Evolutionary conservation across 306 rosid genomes (phyloP).

Genomic region (Dryas drummondii): DNA sequence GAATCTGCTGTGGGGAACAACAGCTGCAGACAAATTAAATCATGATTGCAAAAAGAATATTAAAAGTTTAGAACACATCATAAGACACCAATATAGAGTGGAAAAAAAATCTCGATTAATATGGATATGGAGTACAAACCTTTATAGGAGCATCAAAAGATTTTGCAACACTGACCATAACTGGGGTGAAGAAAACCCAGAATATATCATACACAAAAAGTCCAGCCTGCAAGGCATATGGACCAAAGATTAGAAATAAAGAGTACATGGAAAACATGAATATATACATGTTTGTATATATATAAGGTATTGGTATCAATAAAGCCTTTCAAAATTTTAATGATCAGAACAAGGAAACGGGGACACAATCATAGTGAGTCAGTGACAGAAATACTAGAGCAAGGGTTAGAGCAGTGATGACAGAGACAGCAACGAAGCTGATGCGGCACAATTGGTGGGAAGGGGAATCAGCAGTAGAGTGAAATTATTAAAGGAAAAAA

Average conservation of each 20-base stretch:
- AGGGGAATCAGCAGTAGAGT: background rate
- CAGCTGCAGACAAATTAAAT: constrained; percentile 56
- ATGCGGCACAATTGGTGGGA: background rate
- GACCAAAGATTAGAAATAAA: background rate
- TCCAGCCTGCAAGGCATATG: constrained; percentile 64
- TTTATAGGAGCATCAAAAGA: constrained; percentile 99
- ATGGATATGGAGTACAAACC: constrained; percentile 49
- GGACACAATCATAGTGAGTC: background rate
- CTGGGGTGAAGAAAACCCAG: constrained; percentile 99
- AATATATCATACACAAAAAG: constrained; percentile 94
- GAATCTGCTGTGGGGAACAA: constrained; percentile 92
- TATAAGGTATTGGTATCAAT: background rate
- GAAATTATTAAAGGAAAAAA: background rate
- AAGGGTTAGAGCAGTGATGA: background rate
- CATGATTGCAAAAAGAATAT: constrained; percentile 19
- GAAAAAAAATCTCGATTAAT: constrained; percentile 9
- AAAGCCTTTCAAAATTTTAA: background rate
- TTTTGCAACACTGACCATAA: constrained; percentile 99
- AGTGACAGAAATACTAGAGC: background rate
- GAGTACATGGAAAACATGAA: background rate
- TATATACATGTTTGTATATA: background rate
- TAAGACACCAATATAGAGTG: background rate
- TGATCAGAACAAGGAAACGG: background rate
- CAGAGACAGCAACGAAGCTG: background rate
- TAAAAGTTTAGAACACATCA: constrained; percentile 1